Evolutionary conservation across 2,329 filamentous ascomycete species (phyloP).

Genomic region (Endoconidiophora laricicola): DNA sequence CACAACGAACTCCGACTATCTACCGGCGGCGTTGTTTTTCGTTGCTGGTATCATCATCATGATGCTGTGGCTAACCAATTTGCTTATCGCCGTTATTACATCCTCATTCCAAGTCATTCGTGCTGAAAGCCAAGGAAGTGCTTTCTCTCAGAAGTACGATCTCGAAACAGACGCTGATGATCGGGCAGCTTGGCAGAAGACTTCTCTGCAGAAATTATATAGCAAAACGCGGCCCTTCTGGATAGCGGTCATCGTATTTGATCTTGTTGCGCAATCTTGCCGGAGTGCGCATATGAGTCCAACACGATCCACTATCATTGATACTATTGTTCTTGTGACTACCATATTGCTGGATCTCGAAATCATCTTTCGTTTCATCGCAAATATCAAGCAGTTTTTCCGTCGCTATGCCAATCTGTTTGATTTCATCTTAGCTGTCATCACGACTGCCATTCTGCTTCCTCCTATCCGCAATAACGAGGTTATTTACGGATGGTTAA

Average conservation of each 20-base stretch:
- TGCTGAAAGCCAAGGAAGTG: slow-evolving; percentile 86
- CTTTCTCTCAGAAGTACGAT: slow-evolving; percentile 36
- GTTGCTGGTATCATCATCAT: slow-evolving; percentile 68
- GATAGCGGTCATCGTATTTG: slow-evolving; percentile 65
- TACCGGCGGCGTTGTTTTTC: slow-evolving; percentile 66
- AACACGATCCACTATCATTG: slow-evolving; percentile 45
- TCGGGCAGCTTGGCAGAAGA: slow-evolving; percentile 22
- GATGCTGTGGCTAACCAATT: slow-evolving; percentile 90
- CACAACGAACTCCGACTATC: slow-evolving; percentile 79
- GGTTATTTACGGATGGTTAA: slow-evolving; percentile 69
- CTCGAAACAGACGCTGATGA: slow-evolving; percentile 48
- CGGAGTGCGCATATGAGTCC: slow-evolving; percentile 61
- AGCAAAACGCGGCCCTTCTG: slow-evolving; percentile 60
- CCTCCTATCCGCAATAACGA: slow-evolving; percentile 60
- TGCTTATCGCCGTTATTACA: slow-evolving; percentile 90
- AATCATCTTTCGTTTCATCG: slow-evolving; percentile 60
- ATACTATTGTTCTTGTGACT: slow-evolving; percentile 54
- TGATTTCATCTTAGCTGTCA: slow-evolving; percentile 63
- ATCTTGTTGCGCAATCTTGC: slow-evolving; percentile 61
- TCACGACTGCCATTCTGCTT: slow-evolving; percentile 72
- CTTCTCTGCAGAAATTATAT: slow-evolving; percentile 51
- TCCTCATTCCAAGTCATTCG: slow-evolving; percentile 97
- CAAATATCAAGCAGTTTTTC: slow-evolving; percentile 71
- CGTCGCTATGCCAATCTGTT: slow-evolving; percentile 57
- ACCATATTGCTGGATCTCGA: slow-evolving; percentile 68